Percentiles rank a stretch among this genome's conserved stretches.
phyloP scores from a whole-genome alignment of 1,284 basidiomycete genomes.

The Prillingera fragicola region DNA sequence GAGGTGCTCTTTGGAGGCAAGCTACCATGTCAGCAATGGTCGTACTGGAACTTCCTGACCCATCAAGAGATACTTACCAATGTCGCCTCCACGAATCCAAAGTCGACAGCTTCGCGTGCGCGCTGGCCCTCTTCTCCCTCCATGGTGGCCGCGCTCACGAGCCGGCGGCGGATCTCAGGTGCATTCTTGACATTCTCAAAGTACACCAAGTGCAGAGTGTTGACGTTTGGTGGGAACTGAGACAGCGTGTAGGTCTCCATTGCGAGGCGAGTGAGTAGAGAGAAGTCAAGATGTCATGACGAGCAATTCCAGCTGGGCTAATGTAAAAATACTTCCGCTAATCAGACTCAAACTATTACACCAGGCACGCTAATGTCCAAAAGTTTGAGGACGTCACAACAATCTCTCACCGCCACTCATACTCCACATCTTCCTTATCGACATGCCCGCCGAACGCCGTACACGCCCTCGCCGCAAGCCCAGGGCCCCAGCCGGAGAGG shows the following conservation, averaged over 20 bases:
- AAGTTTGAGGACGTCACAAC: too few relatives aligned
- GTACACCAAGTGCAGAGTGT: conserved; percentile 58
- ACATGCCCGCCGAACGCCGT: conserved; percentile 5
- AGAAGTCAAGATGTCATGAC: too few relatives aligned
- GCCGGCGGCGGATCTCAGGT: conserved; percentile 56
- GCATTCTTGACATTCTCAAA: conserved; percentile 65
- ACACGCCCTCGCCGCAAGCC: not conserved
- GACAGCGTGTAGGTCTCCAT: conserved; percentile 50
- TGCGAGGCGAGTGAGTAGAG: too few relatives aligned
- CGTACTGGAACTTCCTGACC: not conserved
- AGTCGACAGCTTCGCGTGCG: conserved; percentile 70
- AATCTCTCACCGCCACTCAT: not conserved
- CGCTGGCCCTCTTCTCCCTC: conserved; percentile 59
- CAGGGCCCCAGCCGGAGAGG: conserved; percentile 1
- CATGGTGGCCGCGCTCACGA: conserved; percentile 62
- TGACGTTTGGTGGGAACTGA: conserved; percentile 34
- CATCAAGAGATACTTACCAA: conserved; percentile 46
- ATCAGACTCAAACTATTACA: too few relatives aligned
- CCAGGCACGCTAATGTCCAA: too few relatives aligned
- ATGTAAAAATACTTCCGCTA: too few relatives aligned
- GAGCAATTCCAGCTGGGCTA: too few relatives aligned
- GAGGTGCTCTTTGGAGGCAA: conserved; percentile 55
- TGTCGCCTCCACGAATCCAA: conserved; percentile 76
- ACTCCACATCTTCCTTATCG: not conserved
- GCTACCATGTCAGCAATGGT: conserved; percentile 17